Evolutionary conservation across 2,329 filamentous ascomycete species (phyloP).

Genomic region (Calonectria leucothoes): DNA sequence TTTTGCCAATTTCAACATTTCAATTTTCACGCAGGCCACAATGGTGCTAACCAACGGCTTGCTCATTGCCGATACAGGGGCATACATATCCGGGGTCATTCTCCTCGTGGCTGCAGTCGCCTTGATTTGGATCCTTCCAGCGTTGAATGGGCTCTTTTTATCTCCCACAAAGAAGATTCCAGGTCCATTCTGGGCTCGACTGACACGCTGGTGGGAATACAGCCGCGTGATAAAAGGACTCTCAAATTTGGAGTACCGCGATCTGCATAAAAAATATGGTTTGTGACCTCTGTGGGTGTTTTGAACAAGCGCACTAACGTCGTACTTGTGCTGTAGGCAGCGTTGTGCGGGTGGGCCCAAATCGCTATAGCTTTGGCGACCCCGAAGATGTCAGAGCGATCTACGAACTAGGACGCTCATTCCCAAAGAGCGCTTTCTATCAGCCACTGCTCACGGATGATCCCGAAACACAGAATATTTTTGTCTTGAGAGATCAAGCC

Average conservation of each 20-base stretch:
- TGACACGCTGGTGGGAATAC: not conserved
- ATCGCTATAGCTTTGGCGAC: conserved; percentile 2
- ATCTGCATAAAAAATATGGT: not conserved
- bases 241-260: not conserved
- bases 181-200: not conserved
- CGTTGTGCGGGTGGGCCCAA: conserved; percentile 8
- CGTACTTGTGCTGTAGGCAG: not conserved
- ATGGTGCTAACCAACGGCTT: not conserved
- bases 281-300: not conserved
- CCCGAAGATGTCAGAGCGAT: not conserved
- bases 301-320: not conserved
- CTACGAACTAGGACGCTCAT: not conserved
- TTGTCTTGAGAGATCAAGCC: not conserved
- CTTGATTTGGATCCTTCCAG: not conserved
- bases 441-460: not conserved
- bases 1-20: no score
- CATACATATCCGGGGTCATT: not conserved
- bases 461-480: not conserved
- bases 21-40: not conserved
- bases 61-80: not conserved
- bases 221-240: not conserved
- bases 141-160: not conserved
- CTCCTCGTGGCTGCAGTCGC: not conserved
- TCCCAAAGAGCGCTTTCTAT: not conserved
- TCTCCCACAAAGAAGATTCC: not conserved